These are phyloP conservation scores for Afroboletus lepidellus DNA, from an alignment of 1,284 basidiomycete species.

Conservation along the genomic window DNA sequence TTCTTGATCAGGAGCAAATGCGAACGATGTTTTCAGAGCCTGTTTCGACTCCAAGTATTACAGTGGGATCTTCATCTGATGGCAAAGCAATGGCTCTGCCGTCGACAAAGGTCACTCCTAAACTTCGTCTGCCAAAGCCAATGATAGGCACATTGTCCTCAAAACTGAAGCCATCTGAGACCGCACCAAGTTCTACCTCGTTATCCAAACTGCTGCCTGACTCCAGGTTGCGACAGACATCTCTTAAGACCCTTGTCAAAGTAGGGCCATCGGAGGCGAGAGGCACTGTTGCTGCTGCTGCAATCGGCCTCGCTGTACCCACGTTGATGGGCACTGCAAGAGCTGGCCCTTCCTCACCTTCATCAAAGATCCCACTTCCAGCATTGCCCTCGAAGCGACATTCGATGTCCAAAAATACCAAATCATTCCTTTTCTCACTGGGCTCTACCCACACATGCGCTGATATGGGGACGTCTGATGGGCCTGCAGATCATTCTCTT, in stretches of 20 bases:
- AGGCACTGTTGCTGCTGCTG: too few species aligned
- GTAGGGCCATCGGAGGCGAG: neutral
- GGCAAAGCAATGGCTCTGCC: neutral
- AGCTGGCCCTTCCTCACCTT: conserved; percentile 10
- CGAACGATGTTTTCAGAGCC: conserved; percentile 7
- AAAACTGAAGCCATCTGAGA: conserved; percentile 6
- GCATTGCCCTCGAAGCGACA: conserved; percentile 18
- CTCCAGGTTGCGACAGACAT: conserved; percentile 28
- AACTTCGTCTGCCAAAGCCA: conserved; percentile 6
- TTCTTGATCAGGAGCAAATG: neutral
- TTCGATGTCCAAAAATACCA: conserved; percentile 4
- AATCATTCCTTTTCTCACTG: neutral
- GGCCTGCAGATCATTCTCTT: conserved; percentile 24
- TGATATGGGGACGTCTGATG: neutral
- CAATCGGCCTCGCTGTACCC: neutral
- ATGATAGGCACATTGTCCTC: neutral
- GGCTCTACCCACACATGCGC: neutral
- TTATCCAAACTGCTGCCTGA: conserved; percentile 12
- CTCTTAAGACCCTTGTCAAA: conserved; percentile 29
- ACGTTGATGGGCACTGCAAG: conserved; percentile 5
- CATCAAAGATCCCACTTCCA: conserved; percentile 32
- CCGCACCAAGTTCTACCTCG: conserved; percentile 9
- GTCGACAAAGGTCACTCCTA: neutral
- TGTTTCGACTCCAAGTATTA: neutral
- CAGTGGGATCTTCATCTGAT: neutral